Evolutionary conservation across 2,329 filamentous ascomycete genomes (phyloP), one percentile per base, ranked within the genome.

Genomic region (Trichoderma afroharzianum): DNA sequence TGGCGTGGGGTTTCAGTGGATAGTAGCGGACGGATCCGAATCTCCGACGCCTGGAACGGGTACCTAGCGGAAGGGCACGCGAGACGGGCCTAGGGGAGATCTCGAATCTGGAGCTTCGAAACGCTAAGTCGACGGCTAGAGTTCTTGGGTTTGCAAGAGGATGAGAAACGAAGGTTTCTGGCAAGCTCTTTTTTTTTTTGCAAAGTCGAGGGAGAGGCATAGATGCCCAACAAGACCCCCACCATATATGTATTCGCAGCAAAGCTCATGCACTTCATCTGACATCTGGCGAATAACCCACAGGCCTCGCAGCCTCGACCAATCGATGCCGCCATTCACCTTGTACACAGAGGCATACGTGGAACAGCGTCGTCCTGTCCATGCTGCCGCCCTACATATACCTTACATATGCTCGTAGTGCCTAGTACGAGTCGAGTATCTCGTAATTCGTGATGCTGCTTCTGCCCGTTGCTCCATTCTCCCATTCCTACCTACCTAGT

Each of bases 321-420:
- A 72, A 72, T 72, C 12, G 71, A 64, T 24, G 71, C 59, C 53
- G 53, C 59, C 50, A 18, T 63, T 36, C 43, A 24, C 55, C 71
- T 72, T 47, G 66, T 36, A 72, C 71, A 69, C 47, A 69, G 64
- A 72, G 50, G 53, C 57, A 69, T 72, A 72, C 71, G 71, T 72
- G 71, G 71, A 72, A 72, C 71, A 64, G 64, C 64, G 71, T 63
- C 58, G 64, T 72, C 71, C 71, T 72, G 71, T 72, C 71, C 63
- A 63, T 55, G 55, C 59, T 39, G 18, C 33, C 63, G 66, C 70
- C 70, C 63, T 72, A 64, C 71, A 63, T 64, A 50, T 18, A 30
- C 30, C 28, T 5, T 32, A 30, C 57, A 21, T 30, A 12, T 58
- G 2, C 18, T 30, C 28, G 43, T 4, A 11, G 26, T n/a, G 5